Base-by-base conservation (phyloP, 352 stramenopile species). In the Globisporangium paddicum region DNA sequence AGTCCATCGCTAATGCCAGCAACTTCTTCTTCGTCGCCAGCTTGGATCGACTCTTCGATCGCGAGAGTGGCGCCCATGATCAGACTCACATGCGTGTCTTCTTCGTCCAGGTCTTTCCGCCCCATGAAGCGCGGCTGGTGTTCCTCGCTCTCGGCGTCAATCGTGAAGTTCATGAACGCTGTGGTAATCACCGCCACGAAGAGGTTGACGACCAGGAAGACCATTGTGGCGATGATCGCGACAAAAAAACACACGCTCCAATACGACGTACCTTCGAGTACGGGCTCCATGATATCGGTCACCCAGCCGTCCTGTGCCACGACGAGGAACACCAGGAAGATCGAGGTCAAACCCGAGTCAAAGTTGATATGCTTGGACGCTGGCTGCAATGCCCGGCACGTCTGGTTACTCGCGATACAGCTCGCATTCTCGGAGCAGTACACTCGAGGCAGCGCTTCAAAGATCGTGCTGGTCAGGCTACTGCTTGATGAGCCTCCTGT, bases 171-270 rank as follows among this genome's bases (percentile, higher is more conserved):
- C 80, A 93, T 93, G 55, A 93, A 93, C 14, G 80, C 76, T 3
- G 82, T 93, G 5, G 82, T 93, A 62, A 93, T 93, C 26, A 90
- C 82, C 10, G 82, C 82, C 18, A 93, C 82, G 45, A 93, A 93
- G 7, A 93, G 53, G 37, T 93, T 93, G 32, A 93, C 79, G 41
- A 90, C 82, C 14, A 93, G 73, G 42, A 93, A 90, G 8, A 93
- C 82, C 74, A 93, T 86, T 28, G 77, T 81, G 3, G 69, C 70
- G 32, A 93, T 77, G 48, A 93, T 89, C 10, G 68, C 73, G 18
- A 88, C 66, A 41, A 93, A 93, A 55, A 90, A 93, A 8, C 77
- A 49, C 25, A 80, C 58, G 28, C 76, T 87, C 11, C 75, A 75
- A 28, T 60, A 55, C 21, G 78, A 89, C 25, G 74, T 87, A 26